Evolutionary conservation across 352 stramenopile species (phyloP).

Genomic region (Phytopythium helicoides): DNA sequence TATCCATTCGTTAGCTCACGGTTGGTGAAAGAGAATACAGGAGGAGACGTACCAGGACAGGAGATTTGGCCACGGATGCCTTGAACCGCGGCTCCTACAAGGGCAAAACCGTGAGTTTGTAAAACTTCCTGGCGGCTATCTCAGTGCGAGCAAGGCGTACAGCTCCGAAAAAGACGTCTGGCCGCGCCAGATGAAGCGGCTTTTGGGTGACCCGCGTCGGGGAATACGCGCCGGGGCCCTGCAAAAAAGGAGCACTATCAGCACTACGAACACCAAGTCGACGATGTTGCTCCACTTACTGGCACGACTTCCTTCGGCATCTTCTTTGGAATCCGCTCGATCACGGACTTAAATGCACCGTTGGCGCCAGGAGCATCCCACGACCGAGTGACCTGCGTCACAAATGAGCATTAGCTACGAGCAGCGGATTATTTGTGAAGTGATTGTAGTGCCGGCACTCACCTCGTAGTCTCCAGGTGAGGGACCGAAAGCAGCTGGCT

Average conservation of each 20-base stretch:
- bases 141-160: conserved; percentile 18
- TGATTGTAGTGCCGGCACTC: neutral
- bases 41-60: conserved; percentile 32
- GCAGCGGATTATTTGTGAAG: neutral
- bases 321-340: conserved; percentile 43
- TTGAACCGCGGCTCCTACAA: conserved; percentile 74
- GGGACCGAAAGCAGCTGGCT: conserved; percentile 26
- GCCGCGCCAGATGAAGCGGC: conserved; percentile 58
- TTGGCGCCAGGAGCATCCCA: conserved; percentile 63
- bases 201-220: conserved; percentile 38
- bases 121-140: too few species aligned
- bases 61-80: conserved; percentile 49
- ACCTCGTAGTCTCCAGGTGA: conserved; percentile 79
- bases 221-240: conserved; percentile 68
- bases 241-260: neutral
- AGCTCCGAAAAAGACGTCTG: conserved; percentile 65
- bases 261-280: conserved; percentile 4
- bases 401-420: neutral
- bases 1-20: neutral
- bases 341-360: conserved; percentile 67
- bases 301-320: conserved; percentile 34
- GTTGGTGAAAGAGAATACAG: neutral
- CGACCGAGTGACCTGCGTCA: conserved; percentile 45
- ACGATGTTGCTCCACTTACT: conserved; percentile 36
- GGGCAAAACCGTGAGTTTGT: neutral